A percentile compares a stretch with the other conserved stretches of the same genome.
phyloP scores from a whole-genome alignment of 2,329 filamentous ascomycete genomes.

The Coleophoma cylindrospora region DNA sequence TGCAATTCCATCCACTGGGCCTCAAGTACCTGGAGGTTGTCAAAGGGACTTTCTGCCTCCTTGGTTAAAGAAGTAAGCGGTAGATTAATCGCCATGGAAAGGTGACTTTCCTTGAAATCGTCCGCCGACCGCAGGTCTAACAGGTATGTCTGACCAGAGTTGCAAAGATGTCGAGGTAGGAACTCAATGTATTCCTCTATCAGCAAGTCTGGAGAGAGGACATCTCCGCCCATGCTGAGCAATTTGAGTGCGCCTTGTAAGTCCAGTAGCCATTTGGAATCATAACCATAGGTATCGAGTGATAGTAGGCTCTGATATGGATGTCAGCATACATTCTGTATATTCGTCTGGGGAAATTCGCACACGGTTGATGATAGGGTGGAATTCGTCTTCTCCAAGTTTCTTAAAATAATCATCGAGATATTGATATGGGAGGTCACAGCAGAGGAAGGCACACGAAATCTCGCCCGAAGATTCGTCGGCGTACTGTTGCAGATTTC shows the following conservation, averaged over 20 bases:
- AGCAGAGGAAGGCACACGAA: conserved; percentile 54
- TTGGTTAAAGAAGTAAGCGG: no score
- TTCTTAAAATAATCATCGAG: conserved; percentile 55
- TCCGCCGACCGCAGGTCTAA: background rate
- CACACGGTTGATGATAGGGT: conserved; percentile 40
- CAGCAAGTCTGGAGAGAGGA: background rate
- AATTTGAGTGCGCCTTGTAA: background rate
- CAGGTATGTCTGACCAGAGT: background rate
- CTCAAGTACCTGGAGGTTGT: no score
- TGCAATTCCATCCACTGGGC: no score
- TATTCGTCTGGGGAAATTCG: conserved; percentile 6
- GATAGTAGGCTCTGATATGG: background rate
- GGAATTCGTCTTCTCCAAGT: conserved; percentile 41
- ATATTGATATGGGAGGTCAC: conserved; percentile 59
- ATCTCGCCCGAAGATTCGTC: conserved; percentile 33
- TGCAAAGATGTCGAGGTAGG: background rate
- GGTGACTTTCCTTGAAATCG: no score
- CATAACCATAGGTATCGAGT: background rate
- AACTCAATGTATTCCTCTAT: background rate
- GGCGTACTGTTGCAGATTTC: background rate
- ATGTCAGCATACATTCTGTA: background rate
- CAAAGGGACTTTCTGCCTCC: no score
- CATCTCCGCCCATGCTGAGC: background rate
- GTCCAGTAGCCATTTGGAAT: background rate
- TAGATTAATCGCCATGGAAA: no score